Evolutionary conservation across 2,329 filamentous ascomycete species (phyloP).

Genomic region (Emergomyces orientalis): DNA sequence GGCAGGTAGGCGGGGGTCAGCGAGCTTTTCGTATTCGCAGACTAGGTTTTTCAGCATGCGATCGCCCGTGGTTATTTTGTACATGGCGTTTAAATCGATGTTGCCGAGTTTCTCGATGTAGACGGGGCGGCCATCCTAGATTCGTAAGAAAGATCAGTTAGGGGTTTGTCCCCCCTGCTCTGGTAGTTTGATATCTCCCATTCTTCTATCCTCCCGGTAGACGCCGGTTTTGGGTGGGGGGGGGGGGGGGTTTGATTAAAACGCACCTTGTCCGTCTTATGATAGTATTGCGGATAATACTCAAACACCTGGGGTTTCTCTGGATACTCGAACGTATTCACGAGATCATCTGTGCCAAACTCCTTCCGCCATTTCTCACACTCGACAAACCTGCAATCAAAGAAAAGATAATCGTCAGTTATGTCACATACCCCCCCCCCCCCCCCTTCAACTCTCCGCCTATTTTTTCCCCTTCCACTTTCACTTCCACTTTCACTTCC

Average conservation of each 20-base stretch:
- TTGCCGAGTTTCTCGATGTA: constrained; percentile 96
- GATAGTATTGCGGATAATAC: constrained; percentile 98
- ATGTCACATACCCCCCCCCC: constrained; percentile 1
- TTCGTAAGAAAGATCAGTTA: neutral
- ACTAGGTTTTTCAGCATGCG: constrained; percentile 96
- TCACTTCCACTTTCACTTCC: too few relatives aligned
- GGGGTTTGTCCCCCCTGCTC: neutral
- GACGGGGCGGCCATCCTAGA: constrained; percentile 83
- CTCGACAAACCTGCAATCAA: constrained; percentile 69
- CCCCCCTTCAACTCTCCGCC: neutral
- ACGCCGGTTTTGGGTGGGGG: too few relatives aligned
- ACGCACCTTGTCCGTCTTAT: constrained; percentile 58
- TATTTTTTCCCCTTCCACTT: too few relatives aligned
- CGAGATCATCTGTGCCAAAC: constrained; percentile 71
- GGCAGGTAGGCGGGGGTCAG: constrained; percentile 85
- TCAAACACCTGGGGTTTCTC: constrained; percentile 77
- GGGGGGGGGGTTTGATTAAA: neutral
- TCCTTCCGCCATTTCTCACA: constrained; percentile 86
- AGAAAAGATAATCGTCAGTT: neutral
- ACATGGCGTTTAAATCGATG: constrained; percentile 81
- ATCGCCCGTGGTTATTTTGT: constrained; percentile 83
- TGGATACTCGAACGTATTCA: constrained; percentile 73
- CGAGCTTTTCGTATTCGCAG: constrained; percentile 92
- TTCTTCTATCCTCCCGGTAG: neutral
- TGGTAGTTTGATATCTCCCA: neutral